phyloP scores from a whole-genome alignment of 177 flowering plant species.

The Telopea speciosissima region DNA sequence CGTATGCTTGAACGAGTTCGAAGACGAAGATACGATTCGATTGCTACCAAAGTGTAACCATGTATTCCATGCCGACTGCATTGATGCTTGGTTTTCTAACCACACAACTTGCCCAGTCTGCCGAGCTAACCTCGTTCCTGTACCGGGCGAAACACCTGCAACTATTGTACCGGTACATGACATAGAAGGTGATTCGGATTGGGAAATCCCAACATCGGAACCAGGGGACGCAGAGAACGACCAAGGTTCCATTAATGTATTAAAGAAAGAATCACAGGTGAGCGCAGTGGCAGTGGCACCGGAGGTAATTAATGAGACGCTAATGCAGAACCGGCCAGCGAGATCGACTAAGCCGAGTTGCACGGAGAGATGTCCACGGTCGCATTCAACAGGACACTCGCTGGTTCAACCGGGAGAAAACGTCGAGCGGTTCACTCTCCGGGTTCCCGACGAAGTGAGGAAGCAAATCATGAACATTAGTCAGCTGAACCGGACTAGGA shows the following conservation, averaged over 20 bases:
- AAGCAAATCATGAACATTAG: conserved; percentile 17
- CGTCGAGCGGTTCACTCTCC: conserved; percentile 35
- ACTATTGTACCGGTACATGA: neutral
- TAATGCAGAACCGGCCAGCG: conserved; percentile 13
- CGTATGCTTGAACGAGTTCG: conserved; percentile 61
- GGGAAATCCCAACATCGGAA: neutral
- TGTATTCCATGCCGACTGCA: conserved; percentile 59
- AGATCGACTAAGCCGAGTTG: conserved; percentile 4
- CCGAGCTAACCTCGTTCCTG: conserved; percentile 46
- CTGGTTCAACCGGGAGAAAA: conserved; percentile 28
- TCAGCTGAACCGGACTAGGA: conserved; percentile 20
- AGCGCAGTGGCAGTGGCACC: neutral
- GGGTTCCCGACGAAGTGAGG: conserved; percentile 44
- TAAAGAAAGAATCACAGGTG: neutral
- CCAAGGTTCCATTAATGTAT: neutral
- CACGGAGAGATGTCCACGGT: conserved; percentile 26
- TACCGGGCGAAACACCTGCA: conserved; percentile 16
- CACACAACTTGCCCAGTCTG: conserved; percentile 75
- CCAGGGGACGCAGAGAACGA: neutral
- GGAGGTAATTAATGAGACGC: conserved; percentile 4
- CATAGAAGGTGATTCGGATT: neutral
- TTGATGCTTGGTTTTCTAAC: conserved; percentile 51
- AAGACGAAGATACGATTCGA: conserved; percentile 50
- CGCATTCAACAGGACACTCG: conserved; percentile 54
- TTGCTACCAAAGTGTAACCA: conserved; percentile 56